Conservation (phyloP, 176 grass and related monocot genomes). For the Lolium rigidum region DNA sequence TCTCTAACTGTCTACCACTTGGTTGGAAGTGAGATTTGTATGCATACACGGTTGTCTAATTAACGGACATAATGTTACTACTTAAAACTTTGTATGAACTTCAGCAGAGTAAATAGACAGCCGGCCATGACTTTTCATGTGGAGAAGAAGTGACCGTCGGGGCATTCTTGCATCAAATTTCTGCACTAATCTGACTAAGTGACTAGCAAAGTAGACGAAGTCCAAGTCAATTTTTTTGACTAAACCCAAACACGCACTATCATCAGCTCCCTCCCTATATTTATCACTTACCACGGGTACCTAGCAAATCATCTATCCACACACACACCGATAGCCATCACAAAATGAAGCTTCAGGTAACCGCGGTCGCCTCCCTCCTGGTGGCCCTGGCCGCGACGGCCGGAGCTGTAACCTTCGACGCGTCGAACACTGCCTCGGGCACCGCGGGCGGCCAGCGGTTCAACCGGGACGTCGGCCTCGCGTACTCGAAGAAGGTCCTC, state of each 20-base stretch:
- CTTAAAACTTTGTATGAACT: too few species aligned
- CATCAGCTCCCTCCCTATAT: background rate
- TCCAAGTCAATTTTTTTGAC: background rate
- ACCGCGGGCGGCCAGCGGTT: constrained; percentile 69
- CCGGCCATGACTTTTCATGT: too few species aligned
- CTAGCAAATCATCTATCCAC: background rate
- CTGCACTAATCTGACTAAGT: too few species aligned
- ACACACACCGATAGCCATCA: background rate
- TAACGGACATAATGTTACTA: too few species aligned
- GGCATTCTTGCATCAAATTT: too few species aligned
- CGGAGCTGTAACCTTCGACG: constrained; percentile 58
- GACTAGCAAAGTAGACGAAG: too few species aligned
- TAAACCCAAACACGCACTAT: background rate
- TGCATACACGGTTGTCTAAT: too few species aligned
- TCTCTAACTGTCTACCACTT: too few species aligned
- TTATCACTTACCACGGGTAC: background rate
- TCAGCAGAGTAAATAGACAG: too few species aligned
- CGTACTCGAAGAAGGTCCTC: constrained; percentile 69
- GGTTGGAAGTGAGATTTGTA: too few species aligned
- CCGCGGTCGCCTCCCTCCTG: constrained; percentile 23
- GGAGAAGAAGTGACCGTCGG: too few species aligned
- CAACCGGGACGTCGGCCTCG: constrained; percentile 51
- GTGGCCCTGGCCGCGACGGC: constrained; percentile 3
- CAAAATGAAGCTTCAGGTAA: constrained; percentile 13
- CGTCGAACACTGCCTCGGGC: constrained; percentile 56